phyloP scores from a whole-genome alignment of 805 yeast genomes.

The Cyberlindnera suaveolens region DNA sequence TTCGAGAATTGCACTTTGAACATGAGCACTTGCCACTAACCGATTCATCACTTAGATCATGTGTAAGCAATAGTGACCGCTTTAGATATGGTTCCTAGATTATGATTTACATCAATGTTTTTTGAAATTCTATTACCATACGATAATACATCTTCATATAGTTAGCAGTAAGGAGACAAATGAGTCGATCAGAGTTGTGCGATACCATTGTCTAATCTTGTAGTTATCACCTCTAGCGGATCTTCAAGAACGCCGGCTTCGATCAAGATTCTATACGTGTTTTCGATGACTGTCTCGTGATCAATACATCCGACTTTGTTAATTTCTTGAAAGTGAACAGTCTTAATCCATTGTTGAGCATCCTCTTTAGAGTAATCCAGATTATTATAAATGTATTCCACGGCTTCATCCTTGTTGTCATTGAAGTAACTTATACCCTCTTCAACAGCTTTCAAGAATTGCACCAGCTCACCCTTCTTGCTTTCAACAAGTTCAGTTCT shows the following conservation, averaged over 20 bases:
- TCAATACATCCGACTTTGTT: slow-evolving; percentile 6
- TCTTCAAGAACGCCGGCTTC: slow-evolving; percentile 17
- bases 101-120: too few relatives aligned
- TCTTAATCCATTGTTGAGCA: slow-evolving; percentile 75
- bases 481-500: slow-evolving; percentile 32
- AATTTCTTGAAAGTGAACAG: slow-evolving; percentile 52
- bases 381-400: slow-evolving; percentile 54
- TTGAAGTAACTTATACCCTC: slow-evolving; percentile 66
- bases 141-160: not conserved
- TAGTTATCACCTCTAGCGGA: slow-evolving; percentile 7
- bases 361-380: slow-evolving; percentile 75
- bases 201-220: slow-evolving; percentile 8
- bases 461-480: slow-evolving; percentile 23
- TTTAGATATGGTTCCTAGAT: too few relatives aligned
- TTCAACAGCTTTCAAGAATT: slow-evolving; percentile 50
- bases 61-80: too few relatives aligned
- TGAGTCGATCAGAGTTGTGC: not conserved
- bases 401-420: slow-evolving; percentile 54
- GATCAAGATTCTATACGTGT: slow-evolving; percentile 13
- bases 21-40: too few relatives aligned
- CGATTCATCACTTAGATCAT: too few relatives aligned
- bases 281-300: slow-evolving; percentile 7
- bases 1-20: too few relatives aligned
- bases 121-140: not conserved
- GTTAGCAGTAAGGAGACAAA: not conserved